Evolutionary conservation across 148 eudicot genomes (phyloP).

Genomic region (Pharnaceum exiguum): DNA sequence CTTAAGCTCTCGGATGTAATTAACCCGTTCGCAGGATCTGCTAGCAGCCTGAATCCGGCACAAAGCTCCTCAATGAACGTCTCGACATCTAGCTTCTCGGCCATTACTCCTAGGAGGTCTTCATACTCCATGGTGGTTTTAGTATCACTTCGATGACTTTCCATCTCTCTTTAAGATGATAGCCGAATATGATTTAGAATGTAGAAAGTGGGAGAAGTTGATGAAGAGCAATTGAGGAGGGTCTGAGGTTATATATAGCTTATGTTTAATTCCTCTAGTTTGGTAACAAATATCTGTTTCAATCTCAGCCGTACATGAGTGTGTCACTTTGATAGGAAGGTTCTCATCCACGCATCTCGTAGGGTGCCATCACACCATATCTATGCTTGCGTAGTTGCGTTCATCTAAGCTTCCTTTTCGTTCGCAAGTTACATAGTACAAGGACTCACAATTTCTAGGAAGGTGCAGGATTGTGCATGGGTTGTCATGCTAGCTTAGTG

Average conservation of each 20-base stretch:
- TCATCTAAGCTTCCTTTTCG: neutral
- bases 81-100: slow-evolving; percentile 27
- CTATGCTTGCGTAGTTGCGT: neutral
- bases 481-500: slow-evolving; percentile 5
- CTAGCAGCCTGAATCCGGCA: slow-evolving; percentile 24
- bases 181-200: neutral
- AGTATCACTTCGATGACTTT: neutral
- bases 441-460: slow-evolving; percentile 30
- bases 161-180: slow-evolving; percentile 6
- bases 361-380: neutral
- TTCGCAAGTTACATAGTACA: neutral
- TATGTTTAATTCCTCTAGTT: neutral
- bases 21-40: slow-evolving; percentile 19
- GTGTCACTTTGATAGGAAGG: neutral
- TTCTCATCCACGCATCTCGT: slow-evolving; percentile 32
- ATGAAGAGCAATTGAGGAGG: neutral
- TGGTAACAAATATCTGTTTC: slow-evolving; percentile 38
- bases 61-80: slow-evolving; percentile 26
- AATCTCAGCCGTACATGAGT: slow-evolving; percentile 37
- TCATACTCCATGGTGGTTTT: slow-evolving; percentile 6
- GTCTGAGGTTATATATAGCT: slow-evolving; percentile 14
- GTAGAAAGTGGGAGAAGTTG: neutral
- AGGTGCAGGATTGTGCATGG: slow-evolving; percentile 25
- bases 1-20: slow-evolving; percentile 30
- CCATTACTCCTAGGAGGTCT: slow-evolving; percentile 27